These are phyloP conservation scores for Reticulascus tulasneorum DNA, from an alignment of 2,329 filamentous ascomycete genomes.

Conservation along the genomic window DNA sequence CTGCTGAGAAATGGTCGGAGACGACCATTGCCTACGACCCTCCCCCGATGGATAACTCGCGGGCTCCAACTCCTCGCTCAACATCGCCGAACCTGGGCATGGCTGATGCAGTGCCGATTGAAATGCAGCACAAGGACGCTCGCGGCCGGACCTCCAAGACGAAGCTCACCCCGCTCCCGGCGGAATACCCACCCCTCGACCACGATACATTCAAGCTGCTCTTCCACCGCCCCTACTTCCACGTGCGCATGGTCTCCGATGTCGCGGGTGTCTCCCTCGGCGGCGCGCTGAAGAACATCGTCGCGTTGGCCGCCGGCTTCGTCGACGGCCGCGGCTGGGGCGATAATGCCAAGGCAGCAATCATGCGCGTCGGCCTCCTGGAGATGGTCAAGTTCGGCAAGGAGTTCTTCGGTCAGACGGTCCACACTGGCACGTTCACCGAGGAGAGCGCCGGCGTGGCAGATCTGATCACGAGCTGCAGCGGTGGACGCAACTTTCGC, in stretches of 20 bases:
- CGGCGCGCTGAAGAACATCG: slow-evolving; percentile 94
- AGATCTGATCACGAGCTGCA: slow-evolving; percentile 91
- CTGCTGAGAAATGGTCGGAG: slow-evolving; percentile 92
- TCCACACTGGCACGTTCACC: slow-evolving; percentile 85
- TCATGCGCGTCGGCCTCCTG: slow-evolving; percentile 92
- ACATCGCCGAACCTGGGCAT: slow-evolving; percentile 42
- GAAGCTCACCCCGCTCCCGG: slow-evolving; percentile 70
- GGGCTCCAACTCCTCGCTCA: slow-evolving; percentile 58
- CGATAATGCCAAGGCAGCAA: slow-evolving; percentile 96
- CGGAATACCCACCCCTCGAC: slow-evolving; percentile 81
- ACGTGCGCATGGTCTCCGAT: slow-evolving; percentile 88
- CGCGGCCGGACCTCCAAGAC: slow-evolving; percentile 64
- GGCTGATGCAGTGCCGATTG: slow-evolving; percentile 34
- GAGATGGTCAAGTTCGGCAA: slow-evolving; percentile 97
- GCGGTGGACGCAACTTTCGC: slow-evolving; percentile 86
- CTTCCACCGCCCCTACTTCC: slow-evolving; percentile 96
- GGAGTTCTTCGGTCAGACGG: slow-evolving; percentile 82
- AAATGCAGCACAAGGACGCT: slow-evolving; percentile 64
- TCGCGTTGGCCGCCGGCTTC: slow-evolving; percentile 90
- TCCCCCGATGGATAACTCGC: slow-evolving; percentile 75
- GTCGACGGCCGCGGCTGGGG: slow-evolving; percentile 96
- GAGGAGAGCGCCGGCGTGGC: slow-evolving; percentile 94
- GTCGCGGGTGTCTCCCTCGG: slow-evolving; percentile 96
- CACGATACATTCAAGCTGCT: slow-evolving; percentile 78
- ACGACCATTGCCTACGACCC: slow-evolving; percentile 97